Evolutionary conservation across 257 asterid genomes (phyloP).

Genomic region (Nyctanthes arbortristis): DNA sequence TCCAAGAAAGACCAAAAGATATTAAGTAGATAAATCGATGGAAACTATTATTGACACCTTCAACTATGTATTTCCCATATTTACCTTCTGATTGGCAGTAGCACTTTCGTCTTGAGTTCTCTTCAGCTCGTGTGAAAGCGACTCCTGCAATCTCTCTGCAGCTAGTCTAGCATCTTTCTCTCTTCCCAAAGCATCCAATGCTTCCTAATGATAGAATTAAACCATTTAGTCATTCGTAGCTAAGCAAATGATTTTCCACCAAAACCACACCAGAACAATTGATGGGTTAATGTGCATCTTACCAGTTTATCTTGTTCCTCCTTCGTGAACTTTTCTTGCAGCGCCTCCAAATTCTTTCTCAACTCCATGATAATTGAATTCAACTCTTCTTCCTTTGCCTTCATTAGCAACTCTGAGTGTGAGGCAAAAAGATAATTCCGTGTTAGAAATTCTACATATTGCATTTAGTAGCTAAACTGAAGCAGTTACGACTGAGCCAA

Average conservation of each 20-base stretch:
- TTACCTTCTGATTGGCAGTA: slow-evolving; percentile 25
- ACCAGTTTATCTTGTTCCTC: slow-evolving; percentile 79
- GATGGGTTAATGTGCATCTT: slow-evolving; percentile 5
- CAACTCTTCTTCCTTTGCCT: slow-evolving; percentile 76
- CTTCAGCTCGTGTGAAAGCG: slow-evolving; percentile 73
- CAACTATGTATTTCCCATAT: neutral
- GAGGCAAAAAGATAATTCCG: slow-evolving; percentile 14
- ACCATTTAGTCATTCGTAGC: slow-evolving; percentile 14
- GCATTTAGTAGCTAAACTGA: neutral
- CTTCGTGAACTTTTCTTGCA: slow-evolving; percentile 68
- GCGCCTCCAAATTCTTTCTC: slow-evolving; percentile 61
- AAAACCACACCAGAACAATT: neutral
- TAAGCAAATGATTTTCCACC: neutral
- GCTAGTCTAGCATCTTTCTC: slow-evolving; percentile 73
- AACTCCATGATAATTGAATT: slow-evolving; percentile 74
- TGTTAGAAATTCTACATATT: neutral
- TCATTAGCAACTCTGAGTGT: slow-evolving; percentile 58
- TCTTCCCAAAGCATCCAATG: slow-evolving; percentile 59
- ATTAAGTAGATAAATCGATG: neutral
- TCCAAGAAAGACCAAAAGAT: neutral
- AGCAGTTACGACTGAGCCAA: slow-evolving; percentile 2
- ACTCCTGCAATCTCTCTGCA: slow-evolving; percentile 68
- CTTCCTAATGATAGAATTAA: slow-evolving; percentile 55
- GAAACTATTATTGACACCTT: neutral
- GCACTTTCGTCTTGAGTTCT: slow-evolving; percentile 66